Percentiles rank a stretch among this genome's conserved stretches.
Evolutionary conservation across 2,329 filamentous ascomycete genomes (phyloP).

Genomic region (Leptographium galeiforme): DNA sequence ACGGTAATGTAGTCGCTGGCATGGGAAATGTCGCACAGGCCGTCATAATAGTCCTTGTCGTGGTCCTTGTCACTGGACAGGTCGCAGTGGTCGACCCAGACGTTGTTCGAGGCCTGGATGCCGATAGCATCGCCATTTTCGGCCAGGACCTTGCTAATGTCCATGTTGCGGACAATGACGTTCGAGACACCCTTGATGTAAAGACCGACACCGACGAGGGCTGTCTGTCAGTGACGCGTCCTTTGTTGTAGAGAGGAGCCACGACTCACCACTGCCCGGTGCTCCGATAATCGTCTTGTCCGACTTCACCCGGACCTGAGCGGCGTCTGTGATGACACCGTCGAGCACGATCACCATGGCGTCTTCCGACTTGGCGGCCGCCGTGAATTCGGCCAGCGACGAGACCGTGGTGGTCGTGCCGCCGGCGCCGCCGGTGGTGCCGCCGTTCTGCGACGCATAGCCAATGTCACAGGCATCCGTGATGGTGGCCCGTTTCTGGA

Average conservation of each 20-base stretch:
- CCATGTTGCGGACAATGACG: slow-evolving; percentile 47
- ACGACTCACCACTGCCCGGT: slow-evolving; percentile 16
- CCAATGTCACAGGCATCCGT: slow-evolving; percentile 20
- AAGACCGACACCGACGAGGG: slow-evolving; percentile 33
- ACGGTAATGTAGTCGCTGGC: slow-evolving; percentile 47
- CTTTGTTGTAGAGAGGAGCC: too few relatives aligned
- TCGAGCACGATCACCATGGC: slow-evolving; percentile 31
- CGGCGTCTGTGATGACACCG: slow-evolving; percentile 27
- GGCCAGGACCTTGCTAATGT: slow-evolving; percentile 42
- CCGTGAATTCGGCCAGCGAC: slow-evolving; percentile 32
- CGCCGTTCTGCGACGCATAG: slow-evolving; percentile 31
- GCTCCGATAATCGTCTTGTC: slow-evolving; percentile 38
- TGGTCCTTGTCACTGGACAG: slow-evolving; percentile 44
- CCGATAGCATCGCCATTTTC: slow-evolving; percentile 45
- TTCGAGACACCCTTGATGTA: slow-evolving; percentile 39
- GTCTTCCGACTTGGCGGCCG: slow-evolving; percentile 32
- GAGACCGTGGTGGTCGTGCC: slow-evolving; percentile 41
- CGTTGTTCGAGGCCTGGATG: slow-evolving; percentile 41
- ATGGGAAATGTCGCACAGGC: slow-evolving; percentile 50
- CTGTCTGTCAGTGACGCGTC: background rate
- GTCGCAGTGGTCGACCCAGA: slow-evolving; percentile 58
- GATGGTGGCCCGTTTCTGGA: slow-evolving; percentile 1
- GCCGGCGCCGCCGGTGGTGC: slow-evolving; percentile 41
- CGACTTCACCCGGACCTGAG: slow-evolving; percentile 30
- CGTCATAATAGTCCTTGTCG: slow-evolving; percentile 59